Base-by-base conservation (phyloP, 2,329 filamentous ascomycete genomes). In the Colletotrichum liaoningense region DNA sequence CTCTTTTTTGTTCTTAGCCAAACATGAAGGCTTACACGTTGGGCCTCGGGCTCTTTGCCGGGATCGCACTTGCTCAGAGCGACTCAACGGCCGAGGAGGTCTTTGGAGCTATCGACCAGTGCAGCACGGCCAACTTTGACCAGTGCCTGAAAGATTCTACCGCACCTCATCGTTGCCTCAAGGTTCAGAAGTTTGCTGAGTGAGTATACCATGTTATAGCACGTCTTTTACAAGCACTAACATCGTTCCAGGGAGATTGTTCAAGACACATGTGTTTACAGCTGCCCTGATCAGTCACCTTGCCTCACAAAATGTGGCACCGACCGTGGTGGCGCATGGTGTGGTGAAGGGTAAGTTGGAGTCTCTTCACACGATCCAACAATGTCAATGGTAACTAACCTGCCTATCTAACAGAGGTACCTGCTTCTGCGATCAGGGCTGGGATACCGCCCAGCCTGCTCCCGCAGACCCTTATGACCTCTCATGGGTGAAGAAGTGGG, bases 401-500 rank as follows among this genome's bases (percentile, higher is more conserved):
- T 11, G 26, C 22, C 19, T 22, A 8, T n/a, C 19, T n/a, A 16
- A 42, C 11, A 60, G 58, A 6, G 58, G 58, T 19, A 33, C 22
- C 6, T 60, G 58, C 22, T 28, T 26, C 22, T 60, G 35, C 35
- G 58, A 60, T 22, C 12, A 16, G 22, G 14, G n/a, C 16, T 60
- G 35, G 58, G 22, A 60, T 19, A 42, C 35, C 5, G 58, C 58
- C 9, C 14, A 28, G 22, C n/a, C 35, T 46, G 22, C 58, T 30
- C 35, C 58, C 4, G 7, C 35, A 28, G 16, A 24, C 35, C 58
- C 58, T 5, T 24, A 46, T 7, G 58, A 77, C 67, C 78, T 81
- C 28, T 64, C 56, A 57, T 82, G 78, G 79, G 76, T 83, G 33
- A 75, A 77, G 57, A 76, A 76, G 8, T 82, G 78, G 76, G 82